Base-by-base conservation (phyloP, 2,329 filamentous ascomycete species). In the Cylindrodendrum hubeiense region DNA sequence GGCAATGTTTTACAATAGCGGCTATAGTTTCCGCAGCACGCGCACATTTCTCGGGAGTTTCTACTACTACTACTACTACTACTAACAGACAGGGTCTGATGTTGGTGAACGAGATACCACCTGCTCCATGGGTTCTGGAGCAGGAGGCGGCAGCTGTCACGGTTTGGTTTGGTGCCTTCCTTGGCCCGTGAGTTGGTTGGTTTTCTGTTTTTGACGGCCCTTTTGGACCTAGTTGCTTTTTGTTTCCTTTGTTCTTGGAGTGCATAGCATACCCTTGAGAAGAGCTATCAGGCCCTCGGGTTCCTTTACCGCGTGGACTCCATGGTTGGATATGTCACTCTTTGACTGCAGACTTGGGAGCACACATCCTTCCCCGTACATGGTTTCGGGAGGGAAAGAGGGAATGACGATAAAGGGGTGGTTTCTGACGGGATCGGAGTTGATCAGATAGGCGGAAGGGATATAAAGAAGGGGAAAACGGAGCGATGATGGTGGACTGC, bases 31-130 rank as follows among this genome's bases (percentile, higher is more conserved):
- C 26, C 26, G 43, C 39, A 26, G 53, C 37, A 41, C 43, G 22
- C 51, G 44, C 44, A 53, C 21, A 41, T 54, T 62, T 52, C 19
- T n/a, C 6, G 13, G 43, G 51, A 62, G 59, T 62, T 50, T 50
- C 37, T 56, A 28, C 41, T 19, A 30, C 51, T 53, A 22, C 51
- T 15, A 56, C 37, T 56, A 28, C 41, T 19, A 30, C 51, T 53
- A 22, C 51, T 15, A 56, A 13, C 37, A 39, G 43, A 26, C 57
- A 39, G 17, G 33, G 22, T 37, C 30, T 53, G 28, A 21, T 22
- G 17, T 37, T 24, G 41, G 28, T 46, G 33, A 19, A 33, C 24
- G 26, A 53, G 41, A 41, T 19, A 30, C 22, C 41, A 10, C n/a
- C 28, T 28, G 49, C 19, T 39, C 26, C 53, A 24, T 19, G 12